Evolutionary conservation across 177 flowering plant species (phyloP).

Genomic region (Vitis hybrid): DNA sequence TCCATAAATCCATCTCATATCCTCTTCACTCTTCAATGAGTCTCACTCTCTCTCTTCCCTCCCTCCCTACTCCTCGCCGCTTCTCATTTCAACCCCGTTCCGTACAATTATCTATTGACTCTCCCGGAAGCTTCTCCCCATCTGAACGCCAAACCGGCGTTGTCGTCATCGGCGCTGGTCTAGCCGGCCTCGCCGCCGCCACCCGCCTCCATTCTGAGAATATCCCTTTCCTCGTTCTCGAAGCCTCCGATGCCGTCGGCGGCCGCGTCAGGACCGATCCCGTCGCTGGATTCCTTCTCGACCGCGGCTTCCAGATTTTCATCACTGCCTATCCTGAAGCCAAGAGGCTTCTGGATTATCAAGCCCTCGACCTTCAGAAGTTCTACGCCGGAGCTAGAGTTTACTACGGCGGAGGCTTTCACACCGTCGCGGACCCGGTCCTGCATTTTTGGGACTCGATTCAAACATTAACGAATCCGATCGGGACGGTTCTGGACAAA

Average conservation of each 20-base stretch:
- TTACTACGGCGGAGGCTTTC: conserved; percentile 60
- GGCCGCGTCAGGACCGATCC: conserved; percentile 89
- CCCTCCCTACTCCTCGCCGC: too few relatives aligned
- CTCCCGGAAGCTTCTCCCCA: conserved; percentile 2
- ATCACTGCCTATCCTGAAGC: conserved; percentile 97
- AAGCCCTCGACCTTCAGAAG: conserved; percentile 48
- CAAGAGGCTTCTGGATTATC: conserved; percentile 38
- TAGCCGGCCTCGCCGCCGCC: conserved; percentile 93
- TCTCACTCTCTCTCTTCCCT: too few relatives aligned
- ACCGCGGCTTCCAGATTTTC: conserved; percentile 96
- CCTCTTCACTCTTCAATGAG: too few relatives aligned
- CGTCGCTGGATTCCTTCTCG: conserved; percentile 81
- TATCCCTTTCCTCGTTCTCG: conserved; percentile 78
- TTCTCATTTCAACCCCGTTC: too few relatives aligned
- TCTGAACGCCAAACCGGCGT: conserved; percentile 40
- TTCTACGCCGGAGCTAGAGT: conserved; percentile 89
- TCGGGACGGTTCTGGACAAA: conserved; percentile 74
- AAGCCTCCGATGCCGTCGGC: conserved; percentile 83
- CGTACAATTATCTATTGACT: too few relatives aligned
- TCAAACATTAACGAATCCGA: conserved; percentile 59
- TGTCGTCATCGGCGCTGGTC: conserved; percentile 82
- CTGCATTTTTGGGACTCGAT: conserved; percentile 71
- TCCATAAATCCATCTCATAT: too few relatives aligned
- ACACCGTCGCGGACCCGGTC: conserved; percentile 83
- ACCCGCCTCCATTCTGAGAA: conserved; percentile 50